Evolutionary conservation across 805 yeast species (phyloP), one percentile per base, ranked within the genome.

Genomic region (Phaffomyces thermotolerans): DNA sequence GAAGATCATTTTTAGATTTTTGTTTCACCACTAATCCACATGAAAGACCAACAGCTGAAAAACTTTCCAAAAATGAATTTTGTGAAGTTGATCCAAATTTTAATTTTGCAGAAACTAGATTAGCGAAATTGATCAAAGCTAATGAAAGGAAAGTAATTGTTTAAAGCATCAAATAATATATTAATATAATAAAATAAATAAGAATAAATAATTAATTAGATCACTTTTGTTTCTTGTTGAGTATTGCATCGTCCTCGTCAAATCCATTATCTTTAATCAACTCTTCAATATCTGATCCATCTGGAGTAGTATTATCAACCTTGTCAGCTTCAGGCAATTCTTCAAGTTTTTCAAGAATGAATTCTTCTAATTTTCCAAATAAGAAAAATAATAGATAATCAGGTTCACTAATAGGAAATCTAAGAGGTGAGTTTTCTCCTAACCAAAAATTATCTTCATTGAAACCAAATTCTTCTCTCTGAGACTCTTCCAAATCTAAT

Each of bases 41-140:
- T n/a, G 63, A 71, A 52, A 71, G 99, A 54, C 99, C 98, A 0
- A 91, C 97, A 0, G 97, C 97, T 0, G 71, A 68, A 37, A 71
- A 74, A 37, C 63, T 90, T 17, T 59, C 81, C 37, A 52, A 65
- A 4, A 81, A 85, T 58, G 66, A 68, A 17, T 80, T 84, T 55
- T 70, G 78, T 57, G 48, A 43, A 13, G 62, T 60, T 1, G 68
- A 67, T 39, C 48, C 60, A 0, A 42, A 52, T 4, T 84, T 79
- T 57, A 62, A 64, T 25, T 84, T 84, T 53, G 56, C 63, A 18
- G 62, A 69, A 14, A 82, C 90, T 0, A 67, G 69, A 49, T 63
- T 83, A 41, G 80, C 83, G 1, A 64, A 69, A 42, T 62, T 76
- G 59, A 81, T 84, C 45, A 67, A 58, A 44, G 55, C 66, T 1